Conservation (phyloP, 495 filamentous ascomycete genomes). For the Durotheca rogersii region DNA sequence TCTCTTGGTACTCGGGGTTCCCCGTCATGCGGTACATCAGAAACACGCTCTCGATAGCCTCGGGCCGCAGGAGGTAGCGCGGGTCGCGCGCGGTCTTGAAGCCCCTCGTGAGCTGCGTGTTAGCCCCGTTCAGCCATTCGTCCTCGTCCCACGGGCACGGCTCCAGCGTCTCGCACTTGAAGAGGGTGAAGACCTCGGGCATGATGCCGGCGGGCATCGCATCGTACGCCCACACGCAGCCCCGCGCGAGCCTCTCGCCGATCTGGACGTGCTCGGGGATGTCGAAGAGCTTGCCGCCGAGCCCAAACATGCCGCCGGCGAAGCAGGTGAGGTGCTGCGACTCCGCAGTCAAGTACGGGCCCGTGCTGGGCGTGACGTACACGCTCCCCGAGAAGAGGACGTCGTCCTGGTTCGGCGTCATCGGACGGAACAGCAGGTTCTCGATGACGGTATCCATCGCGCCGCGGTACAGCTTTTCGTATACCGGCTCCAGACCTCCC, state of each 20-base stretch:
- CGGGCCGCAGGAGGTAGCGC: constrained; percentile 55
- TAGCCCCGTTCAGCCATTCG: constrained; percentile 11
- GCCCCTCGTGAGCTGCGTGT: constrained; percentile 22
- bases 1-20: constrained; percentile 61
- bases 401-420: constrained; percentile 56
- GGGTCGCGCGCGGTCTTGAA: constrained; percentile 33
- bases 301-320: constrained; percentile 73
- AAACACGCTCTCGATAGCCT: constrained; percentile 74
- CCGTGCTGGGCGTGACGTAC: constrained; percentile 20
- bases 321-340: constrained; percentile 56
- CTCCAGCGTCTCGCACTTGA: constrained; percentile 49
- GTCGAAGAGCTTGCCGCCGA: constrained; percentile 68
- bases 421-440: constrained; percentile 62
- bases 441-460: constrained; percentile 61
- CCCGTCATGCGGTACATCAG: constrained; percentile 76
- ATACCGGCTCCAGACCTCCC: constrained; percentile 66
- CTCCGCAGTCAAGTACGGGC: constrained; percentile 17
- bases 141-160: constrained; percentile 31
- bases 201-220: constrained; percentile 70
- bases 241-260: constrained; percentile 69
- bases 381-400: constrained; percentile 60
- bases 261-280: constrained; percentile 65
- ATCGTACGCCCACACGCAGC: constrained; percentile 78
- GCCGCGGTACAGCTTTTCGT: constrained; percentile 66
- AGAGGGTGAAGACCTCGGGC: constrained; percentile 64